phyloP scores from a whole-genome alignment of 2,329 filamentous ascomycete species.

The Leptographium wingfieldii region DNA sequence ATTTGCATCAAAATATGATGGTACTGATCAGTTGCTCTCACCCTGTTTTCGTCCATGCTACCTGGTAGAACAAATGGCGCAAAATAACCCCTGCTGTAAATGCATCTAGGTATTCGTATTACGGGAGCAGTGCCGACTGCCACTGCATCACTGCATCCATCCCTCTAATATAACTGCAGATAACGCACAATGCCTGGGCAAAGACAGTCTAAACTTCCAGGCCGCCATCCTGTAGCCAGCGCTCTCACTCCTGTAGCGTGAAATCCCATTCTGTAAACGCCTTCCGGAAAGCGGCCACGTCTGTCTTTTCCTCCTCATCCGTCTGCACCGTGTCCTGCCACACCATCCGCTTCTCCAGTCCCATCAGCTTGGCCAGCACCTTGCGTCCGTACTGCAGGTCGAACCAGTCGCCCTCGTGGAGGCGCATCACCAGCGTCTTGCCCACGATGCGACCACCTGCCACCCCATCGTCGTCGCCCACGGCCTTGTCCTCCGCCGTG shows the following conservation, averaged over 20 bases:
- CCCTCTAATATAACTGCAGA: no score
- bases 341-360: slow-evolving; percentile 58
- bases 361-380: slow-evolving; percentile 78
- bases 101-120: no score
- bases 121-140: no score
- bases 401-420: slow-evolving; percentile 63
- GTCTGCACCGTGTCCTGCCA: slow-evolving; percentile 80
- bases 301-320: slow-evolving; percentile 62
- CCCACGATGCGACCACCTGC: slow-evolving; percentile 36
- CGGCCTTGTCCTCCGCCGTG: slow-evolving; percentile 23
- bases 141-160: no score
- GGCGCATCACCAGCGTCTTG: slow-evolving; percentile 60
- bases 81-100: no score
- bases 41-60: no score
- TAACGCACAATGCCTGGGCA: neutral
- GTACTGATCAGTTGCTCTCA: no score
- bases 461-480: neutral
- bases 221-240: neutral
- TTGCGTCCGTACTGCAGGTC: slow-evolving; percentile 82
- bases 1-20: no score
- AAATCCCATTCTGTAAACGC: slow-evolving; percentile 85
- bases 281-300: slow-evolving; percentile 66
- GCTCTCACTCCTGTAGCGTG: slow-evolving; percentile 25
- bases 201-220: neutral
- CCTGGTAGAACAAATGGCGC: no score